phyloP scores from a whole-genome alignment of 345 rosid genomes.

The Clausena lansium region DNA sequence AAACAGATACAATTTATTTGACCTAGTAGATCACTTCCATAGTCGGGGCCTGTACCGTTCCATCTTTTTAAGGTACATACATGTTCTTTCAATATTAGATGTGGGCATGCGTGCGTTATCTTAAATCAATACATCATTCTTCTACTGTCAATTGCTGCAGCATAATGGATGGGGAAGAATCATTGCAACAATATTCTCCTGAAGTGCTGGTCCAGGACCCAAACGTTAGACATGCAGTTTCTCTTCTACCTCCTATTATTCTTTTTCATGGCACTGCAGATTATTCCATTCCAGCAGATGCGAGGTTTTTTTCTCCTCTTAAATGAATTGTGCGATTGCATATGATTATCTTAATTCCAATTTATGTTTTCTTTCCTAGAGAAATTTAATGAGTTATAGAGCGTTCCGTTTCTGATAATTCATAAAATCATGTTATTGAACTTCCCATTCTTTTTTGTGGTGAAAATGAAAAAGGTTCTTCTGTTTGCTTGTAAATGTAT shows the following conservation, averaged over 20 bases:
- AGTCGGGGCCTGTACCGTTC: slow-evolving; percentile 82
- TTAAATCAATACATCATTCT: background rate
- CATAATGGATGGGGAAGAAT: slow-evolving; percentile 96
- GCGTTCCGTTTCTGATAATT: background rate
- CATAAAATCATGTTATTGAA: background rate
- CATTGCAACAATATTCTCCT: slow-evolving; percentile 74
- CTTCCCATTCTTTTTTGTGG: background rate
- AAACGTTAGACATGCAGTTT: slow-evolving; percentile 43
- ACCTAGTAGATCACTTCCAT: slow-evolving; percentile 85
- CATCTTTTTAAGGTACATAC: slow-evolving; percentile 61
- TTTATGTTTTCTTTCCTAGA: background rate
- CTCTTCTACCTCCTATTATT: slow-evolving; percentile 73
- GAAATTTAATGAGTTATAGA: background rate
- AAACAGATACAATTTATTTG: slow-evolving; percentile 83
- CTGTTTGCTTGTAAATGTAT: background rate
- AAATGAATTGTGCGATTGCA: background rate
- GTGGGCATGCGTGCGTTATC: background rate
- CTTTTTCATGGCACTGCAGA: slow-evolving; percentile 95
- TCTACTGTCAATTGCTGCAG: slow-evolving; percentile 31
- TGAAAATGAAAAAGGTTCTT: background rate
- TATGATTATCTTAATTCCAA: background rate
- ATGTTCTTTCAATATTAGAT: background rate
- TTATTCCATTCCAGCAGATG: slow-evolving; percentile 86
- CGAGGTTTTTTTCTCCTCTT: slow-evolving; percentile 59
- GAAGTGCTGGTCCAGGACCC: slow-evolving; percentile 75